Evolutionary conservation across 2,329 filamentous ascomycete species (phyloP).

Genomic region (Ophiostoma pallidulum): DNA sequence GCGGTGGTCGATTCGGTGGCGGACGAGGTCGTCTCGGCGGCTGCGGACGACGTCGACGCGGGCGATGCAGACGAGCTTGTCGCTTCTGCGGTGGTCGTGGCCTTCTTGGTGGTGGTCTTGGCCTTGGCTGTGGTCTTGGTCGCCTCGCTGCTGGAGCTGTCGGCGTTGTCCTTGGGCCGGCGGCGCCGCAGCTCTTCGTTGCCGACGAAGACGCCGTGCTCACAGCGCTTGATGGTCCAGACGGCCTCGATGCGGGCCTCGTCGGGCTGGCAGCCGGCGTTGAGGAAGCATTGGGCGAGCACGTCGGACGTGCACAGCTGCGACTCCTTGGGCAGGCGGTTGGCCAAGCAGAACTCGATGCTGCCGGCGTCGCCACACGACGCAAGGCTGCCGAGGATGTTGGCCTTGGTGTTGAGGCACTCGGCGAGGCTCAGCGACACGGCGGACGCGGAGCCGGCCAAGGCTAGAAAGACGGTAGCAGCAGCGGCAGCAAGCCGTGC

Average conservation of each 20-base stretch:
- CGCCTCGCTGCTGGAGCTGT: neutral
- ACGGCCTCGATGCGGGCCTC: constrained; percentile 27
- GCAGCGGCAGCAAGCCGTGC: too few relatives aligned
- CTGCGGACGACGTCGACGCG: too few relatives aligned
- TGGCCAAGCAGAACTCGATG: constrained; percentile 35
- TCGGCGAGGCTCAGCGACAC: constrained; percentile 4
- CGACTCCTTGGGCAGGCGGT: constrained; percentile 17
- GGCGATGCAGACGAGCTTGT: constrained; percentile 11
- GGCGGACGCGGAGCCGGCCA: neutral
- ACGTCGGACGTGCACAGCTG: constrained; percentile 15
- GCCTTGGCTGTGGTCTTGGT: neutral
- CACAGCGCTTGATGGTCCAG: constrained; percentile 27
- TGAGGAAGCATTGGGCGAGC: constrained; percentile 30
- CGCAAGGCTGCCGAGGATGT: constrained; percentile 30
- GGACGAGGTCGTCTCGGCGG: neutral
- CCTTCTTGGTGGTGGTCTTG: constrained; percentile 1
- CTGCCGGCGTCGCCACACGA: constrained; percentile 35
- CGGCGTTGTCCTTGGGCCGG: constrained; percentile 10
- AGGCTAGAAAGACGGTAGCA: too few relatives aligned
- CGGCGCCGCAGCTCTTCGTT: constrained; percentile 18
- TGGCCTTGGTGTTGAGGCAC: constrained; percentile 32
- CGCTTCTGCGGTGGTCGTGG: constrained; percentile 6
- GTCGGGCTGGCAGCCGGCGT: constrained; percentile 27
- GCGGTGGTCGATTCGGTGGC: constrained; percentile 1
- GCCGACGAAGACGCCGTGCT: constrained; percentile 8